phyloP scores from a whole-genome alignment of 2,329 filamentous ascomycete genomes.

The Fusarium napiforme region DNA sequence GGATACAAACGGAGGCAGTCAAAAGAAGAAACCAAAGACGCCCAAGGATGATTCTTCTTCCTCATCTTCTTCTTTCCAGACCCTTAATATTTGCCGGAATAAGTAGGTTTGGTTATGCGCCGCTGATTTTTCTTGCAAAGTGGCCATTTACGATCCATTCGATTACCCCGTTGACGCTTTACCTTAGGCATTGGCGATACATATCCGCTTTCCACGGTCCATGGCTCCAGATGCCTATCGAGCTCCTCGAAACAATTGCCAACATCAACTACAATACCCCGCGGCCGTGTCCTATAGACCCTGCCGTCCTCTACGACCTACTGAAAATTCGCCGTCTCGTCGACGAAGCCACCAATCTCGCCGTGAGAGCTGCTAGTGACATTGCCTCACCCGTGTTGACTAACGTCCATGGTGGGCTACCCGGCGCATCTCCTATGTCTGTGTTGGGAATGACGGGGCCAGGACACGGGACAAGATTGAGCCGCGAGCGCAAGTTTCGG shows the following conservation, averaged over 20 bases:
- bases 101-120: constrained; percentile 63
- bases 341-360: constrained; percentile 81
- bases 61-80: constrained; percentile 19
- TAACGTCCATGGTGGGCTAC: constrained; percentile 59
- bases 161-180: constrained; percentile 21
- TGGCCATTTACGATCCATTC: not conserved
- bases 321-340: constrained; percentile 84
- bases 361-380: constrained; percentile 80
- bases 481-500: constrained; percentile 78
- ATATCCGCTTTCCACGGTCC: constrained; percentile 86
- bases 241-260: constrained; percentile 81
- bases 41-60: constrained; percentile 14
- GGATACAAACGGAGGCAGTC: constrained; percentile 4
- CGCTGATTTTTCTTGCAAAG: constrained; percentile 2
- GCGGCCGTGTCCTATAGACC: constrained; percentile 80
- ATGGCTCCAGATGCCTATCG: constrained; percentile 82
- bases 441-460: constrained; percentile 54
- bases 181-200: constrained; percentile 80
- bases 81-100: constrained; percentile 64
- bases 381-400: constrained; percentile 73
- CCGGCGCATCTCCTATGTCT: constrained; percentile 32
- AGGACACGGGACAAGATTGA: constrained; percentile 73
- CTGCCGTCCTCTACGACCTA: constrained; percentile 83
- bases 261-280: constrained; percentile 83
- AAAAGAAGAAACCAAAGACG: constrained; percentile 27